A percentile compares a stretch with the other conserved stretches of the same genome.
Evolutionary conservation across 106 monocot species (phyloP).

Genomic region (Platanthera guangdongensis): DNA sequence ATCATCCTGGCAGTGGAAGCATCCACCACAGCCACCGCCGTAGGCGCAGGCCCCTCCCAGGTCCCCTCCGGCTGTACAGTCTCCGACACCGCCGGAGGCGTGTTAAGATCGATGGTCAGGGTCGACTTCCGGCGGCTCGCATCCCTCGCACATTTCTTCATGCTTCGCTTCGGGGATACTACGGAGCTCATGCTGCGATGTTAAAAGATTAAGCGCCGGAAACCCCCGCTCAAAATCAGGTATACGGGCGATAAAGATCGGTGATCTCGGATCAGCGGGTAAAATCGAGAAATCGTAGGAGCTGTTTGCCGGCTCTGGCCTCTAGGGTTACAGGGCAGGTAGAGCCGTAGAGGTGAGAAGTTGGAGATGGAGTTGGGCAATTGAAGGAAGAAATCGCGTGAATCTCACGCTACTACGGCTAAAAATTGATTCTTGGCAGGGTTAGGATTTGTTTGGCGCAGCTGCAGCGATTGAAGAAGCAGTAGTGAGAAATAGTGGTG

Average conservation of each 20-base stretch:
- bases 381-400: no score
- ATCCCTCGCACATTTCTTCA: constrained; percentile 5
- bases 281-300: neutral
- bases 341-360: no score
- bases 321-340: neutral
- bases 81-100: neutral
- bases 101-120: constrained; percentile 4
- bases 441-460: no score
- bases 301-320: neutral
- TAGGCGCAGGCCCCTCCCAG: neutral
- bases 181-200: constrained; percentile 2
- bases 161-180: neutral
- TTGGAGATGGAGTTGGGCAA: no score
- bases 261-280: neutral
- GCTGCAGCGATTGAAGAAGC: no score
- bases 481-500: no score
- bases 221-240: neutral
- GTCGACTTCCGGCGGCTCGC: neutral
- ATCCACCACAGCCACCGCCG: neutral
- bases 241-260: neutral
- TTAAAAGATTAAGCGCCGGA: neutral
- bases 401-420: no score
- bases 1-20: neutral
- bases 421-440: no score
- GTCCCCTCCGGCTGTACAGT: neutral